A percentile compares a stretch with the other conserved stretches of the same genome.
phyloP scores from a whole-genome alignment of 2,329 filamentous ascomycete species.

The Hysterium pulicare region DNA sequence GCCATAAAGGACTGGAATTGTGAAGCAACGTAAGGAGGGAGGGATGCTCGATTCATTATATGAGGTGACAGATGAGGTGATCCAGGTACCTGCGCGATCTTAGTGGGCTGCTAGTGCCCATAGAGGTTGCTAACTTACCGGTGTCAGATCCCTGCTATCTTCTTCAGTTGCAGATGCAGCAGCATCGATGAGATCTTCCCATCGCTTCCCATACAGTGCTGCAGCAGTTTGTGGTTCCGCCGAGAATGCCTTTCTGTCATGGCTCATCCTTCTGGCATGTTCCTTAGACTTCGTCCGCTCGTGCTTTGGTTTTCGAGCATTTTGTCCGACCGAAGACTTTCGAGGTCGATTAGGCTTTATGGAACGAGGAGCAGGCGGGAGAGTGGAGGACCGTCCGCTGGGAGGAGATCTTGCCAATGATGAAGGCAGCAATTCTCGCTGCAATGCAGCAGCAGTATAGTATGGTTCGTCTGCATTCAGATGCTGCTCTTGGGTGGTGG shows the following conservation, averaged over 20 bases:
- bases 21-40: constrained; percentile 54
- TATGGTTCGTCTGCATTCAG: constrained; percentile 52
- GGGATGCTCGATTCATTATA: constrained; percentile 54
- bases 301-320: constrained; percentile 71
- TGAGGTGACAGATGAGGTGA: constrained; percentile 52
- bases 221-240: constrained; percentile 77
- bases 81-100: constrained; percentile 39
- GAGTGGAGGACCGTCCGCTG: constrained; percentile 80
- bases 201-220: constrained; percentile 75
- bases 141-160: constrained; percentile 81
- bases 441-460: constrained; percentile 53
- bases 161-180: constrained; percentile 91
- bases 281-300: constrained; percentile 78
- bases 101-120: constrained; percentile 19
- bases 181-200: constrained; percentile 95
- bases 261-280: constrained; percentile 67
- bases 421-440: constrained; percentile 76
- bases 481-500: constrained; percentile 62
- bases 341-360: constrained; percentile 69
- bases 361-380: constrained; percentile 76
- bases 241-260: constrained; percentile 77
- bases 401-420: constrained; percentile 79
- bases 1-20: constrained; percentile 71
- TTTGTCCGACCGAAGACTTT: constrained; percentile 83
- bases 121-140: constrained; percentile 56